Evolutionary conservation across 352 stramenopile species (phyloP).

Genomic region (Phytophthora fragariaefolia): DNA sequence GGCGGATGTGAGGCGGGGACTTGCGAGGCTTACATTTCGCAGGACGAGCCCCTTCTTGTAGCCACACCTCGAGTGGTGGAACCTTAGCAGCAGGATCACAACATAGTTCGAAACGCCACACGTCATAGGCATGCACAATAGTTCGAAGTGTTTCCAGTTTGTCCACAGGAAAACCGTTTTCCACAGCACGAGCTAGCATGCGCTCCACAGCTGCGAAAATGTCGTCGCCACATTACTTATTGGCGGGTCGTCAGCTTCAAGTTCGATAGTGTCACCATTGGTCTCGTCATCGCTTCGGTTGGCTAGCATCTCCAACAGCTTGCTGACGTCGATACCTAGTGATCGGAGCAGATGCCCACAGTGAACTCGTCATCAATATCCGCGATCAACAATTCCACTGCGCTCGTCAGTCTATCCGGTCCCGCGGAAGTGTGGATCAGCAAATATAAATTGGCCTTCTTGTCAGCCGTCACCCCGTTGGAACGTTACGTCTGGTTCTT

Average conservation of each 20-base stretch:
- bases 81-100: too few relatives aligned
- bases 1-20: too few relatives aligned
- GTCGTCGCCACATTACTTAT: not conserved
- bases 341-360: constrained; percentile 9
- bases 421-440: constrained; percentile 18
- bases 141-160: too few relatives aligned
- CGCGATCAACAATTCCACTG: constrained; percentile 4
- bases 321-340: constrained; percentile 24
- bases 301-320: constrained; percentile 15
- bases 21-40: too few relatives aligned
- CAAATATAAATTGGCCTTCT: constrained; percentile 4
- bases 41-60: too few relatives aligned
- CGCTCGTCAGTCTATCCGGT: not conserved
- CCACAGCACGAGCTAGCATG: constrained; percentile 1
- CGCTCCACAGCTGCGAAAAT: constrained; percentile 4
- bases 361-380: constrained; percentile 17
- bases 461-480: not conserved
- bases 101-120: too few relatives aligned
- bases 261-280: constrained; percentile 6
- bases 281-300: not conserved
- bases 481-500: constrained; percentile 3
- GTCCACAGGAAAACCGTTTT: too few relatives aligned
- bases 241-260: not conserved
- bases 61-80: too few relatives aligned
- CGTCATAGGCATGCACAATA: too few relatives aligned